Evolutionary conservation across 768 basidiomycete genomes (phyloP).

Genomic region (Xerocomus spinulosus): DNA sequence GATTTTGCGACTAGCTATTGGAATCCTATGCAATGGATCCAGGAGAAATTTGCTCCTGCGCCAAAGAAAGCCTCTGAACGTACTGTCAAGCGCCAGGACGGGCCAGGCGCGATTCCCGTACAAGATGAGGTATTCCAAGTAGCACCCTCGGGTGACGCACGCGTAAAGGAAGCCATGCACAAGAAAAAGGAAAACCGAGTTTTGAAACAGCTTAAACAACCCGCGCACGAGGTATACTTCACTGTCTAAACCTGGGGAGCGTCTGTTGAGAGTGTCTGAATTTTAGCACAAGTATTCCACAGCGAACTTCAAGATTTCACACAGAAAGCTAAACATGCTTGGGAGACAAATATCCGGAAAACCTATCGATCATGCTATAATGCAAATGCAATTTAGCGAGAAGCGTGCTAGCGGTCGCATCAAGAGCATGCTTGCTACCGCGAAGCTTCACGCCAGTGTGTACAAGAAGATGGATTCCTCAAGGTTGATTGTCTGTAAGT

Average conservation of each 20-base stretch:
- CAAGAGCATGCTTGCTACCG: slow-evolving; percentile 83
- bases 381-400: slow-evolving; percentile 95
- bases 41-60: slow-evolving; percentile 50
- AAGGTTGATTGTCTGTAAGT: slow-evolving; percentile 80
- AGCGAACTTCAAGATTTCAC: slow-evolving; percentile 88
- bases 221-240: slow-evolving; percentile 27
- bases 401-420: slow-evolving; percentile 85
- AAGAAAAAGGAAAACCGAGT: slow-evolving; percentile 15
- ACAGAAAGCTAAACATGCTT: slow-evolving; percentile 87
- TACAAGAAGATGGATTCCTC: slow-evolving; percentile 70
- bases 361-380: slow-evolving; percentile 90
- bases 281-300: slow-evolving; percentile 89
- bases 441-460: slow-evolving; percentile 76
- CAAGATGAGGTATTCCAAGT: slow-evolving; percentile 46
- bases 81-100: slow-evolving; percentile 37
- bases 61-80: slow-evolving; percentile 42
- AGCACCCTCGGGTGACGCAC: slow-evolving; percentile 14
- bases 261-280: slow-evolving; percentile 7
- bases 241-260: background rate
- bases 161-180: slow-evolving; percentile 8
- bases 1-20: slow-evolving; percentile 40
- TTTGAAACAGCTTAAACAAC: slow-evolving; percentile 19
- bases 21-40: slow-evolving; percentile 61
- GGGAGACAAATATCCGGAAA: slow-evolving; percentile 84
- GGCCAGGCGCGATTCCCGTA: slow-evolving; percentile 13